A percentile compares a stretch with the other conserved stretches of the same genome.
phyloP scores from a whole-genome alignment of 2,329 filamentous ascomycete species.

The Xylaria sp. region DNA sequence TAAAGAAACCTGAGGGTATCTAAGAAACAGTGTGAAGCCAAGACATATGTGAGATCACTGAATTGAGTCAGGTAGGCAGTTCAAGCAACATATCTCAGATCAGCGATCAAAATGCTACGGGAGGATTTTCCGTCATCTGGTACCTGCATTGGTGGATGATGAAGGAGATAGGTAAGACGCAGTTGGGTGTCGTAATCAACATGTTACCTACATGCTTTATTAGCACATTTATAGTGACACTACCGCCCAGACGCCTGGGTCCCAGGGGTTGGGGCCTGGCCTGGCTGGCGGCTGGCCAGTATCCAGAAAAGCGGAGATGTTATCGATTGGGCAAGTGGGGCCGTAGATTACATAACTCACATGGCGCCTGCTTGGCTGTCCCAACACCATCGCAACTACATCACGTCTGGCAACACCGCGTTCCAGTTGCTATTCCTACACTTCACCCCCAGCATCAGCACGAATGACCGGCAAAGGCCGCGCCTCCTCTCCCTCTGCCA shows the following conservation, averaged over 20 bases:
- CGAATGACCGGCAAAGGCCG: slow-evolving; percentile 30
- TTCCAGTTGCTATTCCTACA: slow-evolving; percentile 32
- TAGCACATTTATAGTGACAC: not conserved
- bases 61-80: not conserved
- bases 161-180: slow-evolving; percentile 8
- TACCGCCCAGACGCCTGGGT: not conserved
- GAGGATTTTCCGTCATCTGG: slow-evolving; percentile 7
- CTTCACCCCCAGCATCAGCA: slow-evolving; percentile 26
- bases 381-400: slow-evolving; percentile 38
- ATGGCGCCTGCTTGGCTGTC: slow-evolving; percentile 34
- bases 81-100: not conserved
- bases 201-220: no score
- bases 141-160: slow-evolving; percentile 26
- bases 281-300: not conserved
- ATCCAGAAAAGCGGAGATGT: slow-evolving; percentile 26
- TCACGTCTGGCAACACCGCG: slow-evolving; percentile 39
- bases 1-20: not conserved
- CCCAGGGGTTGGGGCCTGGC: not conserved
- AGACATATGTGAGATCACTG: not conserved
- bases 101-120: slow-evolving; percentile 1
- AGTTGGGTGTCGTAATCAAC: slow-evolving; percentile 7
- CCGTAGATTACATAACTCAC: slow-evolving; percentile 38
- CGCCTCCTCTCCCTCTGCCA: slow-evolving; percentile 7
- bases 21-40: not conserved
- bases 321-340: slow-evolving; percentile 37